Evolutionary conservation across 495 filamentous ascomycete species (phyloP).

Genomic region (Aspergillus carlsbadensis): DNA sequence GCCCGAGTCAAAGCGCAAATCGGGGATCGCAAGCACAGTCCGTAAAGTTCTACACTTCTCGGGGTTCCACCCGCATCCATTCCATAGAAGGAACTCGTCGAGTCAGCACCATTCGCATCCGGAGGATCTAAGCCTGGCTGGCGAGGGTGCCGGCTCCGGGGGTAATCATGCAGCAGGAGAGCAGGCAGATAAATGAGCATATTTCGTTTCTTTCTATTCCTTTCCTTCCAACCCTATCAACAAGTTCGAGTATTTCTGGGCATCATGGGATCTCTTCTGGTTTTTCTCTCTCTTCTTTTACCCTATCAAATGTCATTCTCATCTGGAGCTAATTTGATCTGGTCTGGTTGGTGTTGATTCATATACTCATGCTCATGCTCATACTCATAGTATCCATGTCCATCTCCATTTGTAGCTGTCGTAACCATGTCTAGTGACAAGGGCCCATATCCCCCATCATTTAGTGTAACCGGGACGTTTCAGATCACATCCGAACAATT

Average conservation of each 20-base stretch:
- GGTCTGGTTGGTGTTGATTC: too few species aligned
- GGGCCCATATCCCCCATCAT: too few species aligned
- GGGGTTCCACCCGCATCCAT: conserved; percentile 36
- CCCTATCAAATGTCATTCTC: neutral
- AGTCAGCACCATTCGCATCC: conserved; percentile 23
- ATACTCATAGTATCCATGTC: neutral
- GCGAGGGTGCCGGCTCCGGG: neutral
- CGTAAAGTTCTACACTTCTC: conserved; percentile 45
- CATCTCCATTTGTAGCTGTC: too few species aligned
- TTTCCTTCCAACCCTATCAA: neutral
- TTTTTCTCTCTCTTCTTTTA: conserved; percentile 5
- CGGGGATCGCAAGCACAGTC: conserved; percentile 43
- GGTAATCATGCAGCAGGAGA: neutral
- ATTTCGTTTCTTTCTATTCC: neutral
- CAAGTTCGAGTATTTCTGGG: neutral
- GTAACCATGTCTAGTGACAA: too few species aligned
- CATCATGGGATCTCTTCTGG: conserved; percentile 1
- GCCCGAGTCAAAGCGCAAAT: conserved; percentile 30
- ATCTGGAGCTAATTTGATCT: too few species aligned
- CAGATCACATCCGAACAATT: too few species aligned
- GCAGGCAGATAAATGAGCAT: neutral
- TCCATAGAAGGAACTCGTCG: conserved; percentile 41
- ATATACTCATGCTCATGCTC: neutral
- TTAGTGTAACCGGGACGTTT: too few species aligned
- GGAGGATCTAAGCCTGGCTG: neutral